Conservation (phyloP, 225 moss, liverwort and hornwort species). For the Thuidium tamariscinum region DNA sequence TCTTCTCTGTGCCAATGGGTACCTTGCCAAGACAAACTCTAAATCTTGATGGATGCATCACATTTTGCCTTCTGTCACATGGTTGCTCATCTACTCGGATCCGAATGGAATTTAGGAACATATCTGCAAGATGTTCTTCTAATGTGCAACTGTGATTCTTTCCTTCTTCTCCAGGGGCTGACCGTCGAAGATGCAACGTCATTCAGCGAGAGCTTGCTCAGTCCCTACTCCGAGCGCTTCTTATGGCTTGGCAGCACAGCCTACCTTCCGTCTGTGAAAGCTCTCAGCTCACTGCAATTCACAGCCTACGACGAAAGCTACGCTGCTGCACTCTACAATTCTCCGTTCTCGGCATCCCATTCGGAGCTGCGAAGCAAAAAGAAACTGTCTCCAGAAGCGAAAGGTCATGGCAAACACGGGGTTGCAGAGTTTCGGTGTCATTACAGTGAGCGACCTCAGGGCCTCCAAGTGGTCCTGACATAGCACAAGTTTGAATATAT, state of each 20-base stretch:
- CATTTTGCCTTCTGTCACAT: neutral
- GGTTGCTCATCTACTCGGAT: too few species aligned
- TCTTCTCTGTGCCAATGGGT: neutral
- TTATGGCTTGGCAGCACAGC: conserved; percentile 66
- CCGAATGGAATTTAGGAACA: neutral
- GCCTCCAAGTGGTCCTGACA: conserved; percentile 45
- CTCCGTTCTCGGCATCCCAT: neutral
- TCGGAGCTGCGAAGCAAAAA: neutral
- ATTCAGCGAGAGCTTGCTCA: conserved; percentile 64
- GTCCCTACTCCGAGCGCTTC: conserved; percentile 75
- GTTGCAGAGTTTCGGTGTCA: conserved; percentile 47
- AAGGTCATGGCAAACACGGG: neutral
- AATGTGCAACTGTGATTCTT: neutral
- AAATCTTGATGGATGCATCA: neutral
- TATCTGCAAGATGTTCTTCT: neutral
- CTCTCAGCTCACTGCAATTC: neutral
- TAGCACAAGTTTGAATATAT: neutral
- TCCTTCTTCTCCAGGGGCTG: conserved; percentile 35
- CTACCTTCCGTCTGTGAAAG: neutral
- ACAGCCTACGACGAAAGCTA: conserved; percentile 20
- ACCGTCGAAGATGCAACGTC: conserved; percentile 35
- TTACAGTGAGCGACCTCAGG: conserved; percentile 42
- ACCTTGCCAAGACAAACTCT: neutral
- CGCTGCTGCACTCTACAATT: neutral
- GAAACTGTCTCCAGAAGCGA: neutral